Conservation (phyloP, 108 stramenopile genomes). For the Parmales sp. region DNA sequence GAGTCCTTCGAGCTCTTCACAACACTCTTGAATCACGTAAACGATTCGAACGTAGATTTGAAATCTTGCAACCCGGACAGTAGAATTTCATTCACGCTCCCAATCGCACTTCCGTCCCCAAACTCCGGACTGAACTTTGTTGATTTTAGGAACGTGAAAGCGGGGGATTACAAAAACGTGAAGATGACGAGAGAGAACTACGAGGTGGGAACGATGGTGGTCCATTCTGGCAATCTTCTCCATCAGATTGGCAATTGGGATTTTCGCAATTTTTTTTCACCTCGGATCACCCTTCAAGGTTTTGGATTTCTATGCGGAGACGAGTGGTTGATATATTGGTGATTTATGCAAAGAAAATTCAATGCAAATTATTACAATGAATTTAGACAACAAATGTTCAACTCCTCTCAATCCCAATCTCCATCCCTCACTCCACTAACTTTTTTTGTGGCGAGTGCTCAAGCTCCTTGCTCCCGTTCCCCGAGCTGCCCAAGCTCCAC, state of each 20-base stretch:
- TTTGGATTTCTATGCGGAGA: neutral
- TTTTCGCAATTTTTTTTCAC: neutral
- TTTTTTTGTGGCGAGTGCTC: too few relatives aligned
- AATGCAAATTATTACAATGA: too few relatives aligned
- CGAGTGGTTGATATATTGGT: neutral
- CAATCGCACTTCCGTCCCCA: neutral
- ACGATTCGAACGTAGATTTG: neutral
- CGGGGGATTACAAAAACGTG: too few relatives aligned
- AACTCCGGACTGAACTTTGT: neutral
- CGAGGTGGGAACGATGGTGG: neutral
- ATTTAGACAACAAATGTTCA: too few relatives aligned
- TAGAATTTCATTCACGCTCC: neutral
- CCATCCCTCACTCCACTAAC: too few relatives aligned
- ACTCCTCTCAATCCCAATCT: too few relatives aligned
- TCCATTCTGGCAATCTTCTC: neutral
- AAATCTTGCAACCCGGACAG: neutral
- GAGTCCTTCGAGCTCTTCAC: neutral
- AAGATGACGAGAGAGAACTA: neutral
- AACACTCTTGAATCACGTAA: neutral
- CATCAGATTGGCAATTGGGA: neutral
- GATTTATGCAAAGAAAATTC: neutral
- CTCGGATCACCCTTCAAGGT: neutral
- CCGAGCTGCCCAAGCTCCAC: slow-evolving; percentile 2
- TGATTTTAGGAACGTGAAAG: neutral
- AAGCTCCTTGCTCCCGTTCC: too few relatives aligned